Evolutionary conservation across 345 rosid species (phyloP).

Genomic region (Lumnitzera littorea): DNA sequence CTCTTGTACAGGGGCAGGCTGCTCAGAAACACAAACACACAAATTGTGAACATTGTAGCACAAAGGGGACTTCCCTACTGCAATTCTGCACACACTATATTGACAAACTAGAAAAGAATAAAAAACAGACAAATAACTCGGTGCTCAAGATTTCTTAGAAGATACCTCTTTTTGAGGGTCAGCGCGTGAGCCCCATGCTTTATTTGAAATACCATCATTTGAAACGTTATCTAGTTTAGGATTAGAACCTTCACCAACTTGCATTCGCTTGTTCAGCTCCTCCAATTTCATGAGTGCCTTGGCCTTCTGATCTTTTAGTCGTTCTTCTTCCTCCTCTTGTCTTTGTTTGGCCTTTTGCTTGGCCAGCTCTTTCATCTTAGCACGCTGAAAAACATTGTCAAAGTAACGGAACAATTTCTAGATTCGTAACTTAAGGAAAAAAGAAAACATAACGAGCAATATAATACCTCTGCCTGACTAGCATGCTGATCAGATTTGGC

Average conservation of each 20-base stretch:
- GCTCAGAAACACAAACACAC: constrained; percentile 9
- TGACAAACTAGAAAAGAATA: constrained; percentile 1
- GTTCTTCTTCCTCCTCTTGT: constrained; percentile 85
- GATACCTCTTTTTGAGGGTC: constrained; percentile 18
- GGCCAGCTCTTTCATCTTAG: constrained; percentile 67
- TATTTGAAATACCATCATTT: constrained; percentile 19
- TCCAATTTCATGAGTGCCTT: constrained; percentile 77
- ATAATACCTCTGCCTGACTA: constrained; percentile 40
- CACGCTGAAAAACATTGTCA: constrained; percentile 44
- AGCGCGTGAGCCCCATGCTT: constrained; percentile 28
- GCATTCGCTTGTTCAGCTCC: constrained; percentile 74
- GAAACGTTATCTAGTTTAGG: constrained; percentile 32
- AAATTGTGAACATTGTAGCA: constrained; percentile 10
- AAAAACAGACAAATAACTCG: constrained; percentile 18
- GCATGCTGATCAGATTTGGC: constrained; percentile 37
- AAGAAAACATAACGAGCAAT: constrained; percentile 4
- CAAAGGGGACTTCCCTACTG: constrained; percentile 29
- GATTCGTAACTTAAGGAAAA: constrained; percentile 5
- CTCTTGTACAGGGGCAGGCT: constrained; percentile 18
- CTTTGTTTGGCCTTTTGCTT: constrained; percentile 61
- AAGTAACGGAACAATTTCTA: constrained; percentile 6
- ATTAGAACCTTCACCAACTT: constrained; percentile 35
- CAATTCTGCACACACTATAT: constrained; percentile 19
- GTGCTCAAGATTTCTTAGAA: constrained; percentile 18
- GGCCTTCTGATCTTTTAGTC: constrained; percentile 80